Evolutionary conservation across 2,329 filamentous ascomycete species (phyloP).

Genomic region (Cercospora brassicicola): DNA sequence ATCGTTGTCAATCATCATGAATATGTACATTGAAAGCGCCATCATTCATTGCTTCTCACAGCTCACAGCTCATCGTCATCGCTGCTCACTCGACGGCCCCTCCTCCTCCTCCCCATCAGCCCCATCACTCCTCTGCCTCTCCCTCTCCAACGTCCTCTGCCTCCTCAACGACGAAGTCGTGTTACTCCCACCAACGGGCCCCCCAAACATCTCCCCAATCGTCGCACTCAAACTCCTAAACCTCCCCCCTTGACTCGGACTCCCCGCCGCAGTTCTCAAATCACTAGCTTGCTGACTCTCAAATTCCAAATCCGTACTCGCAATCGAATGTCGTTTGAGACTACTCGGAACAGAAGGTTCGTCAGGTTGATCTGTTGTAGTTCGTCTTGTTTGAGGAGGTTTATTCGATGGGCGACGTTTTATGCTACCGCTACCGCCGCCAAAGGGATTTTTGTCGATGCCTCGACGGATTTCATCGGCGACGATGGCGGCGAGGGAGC

Average conservation of each 20-base stretch:
- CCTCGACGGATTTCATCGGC: conserved; percentile 64
- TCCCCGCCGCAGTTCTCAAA: conserved; percentile 22
- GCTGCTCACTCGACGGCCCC: not conserved
- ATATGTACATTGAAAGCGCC: not conserved
- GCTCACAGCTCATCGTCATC: not conserved
- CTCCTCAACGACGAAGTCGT: conserved; percentile 8
- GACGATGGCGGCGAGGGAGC: conserved; percentile 62
- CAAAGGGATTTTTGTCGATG: conserved; percentile 38
- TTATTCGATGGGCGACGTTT: conserved; percentile 19
- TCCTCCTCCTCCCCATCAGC: not conserved
- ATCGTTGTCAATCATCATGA: not conserved
- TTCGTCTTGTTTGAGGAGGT: conserved; percentile 11
- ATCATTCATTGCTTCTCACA: too few species aligned
- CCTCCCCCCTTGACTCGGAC: conserved; percentile 20
- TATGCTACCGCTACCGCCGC: conserved; percentile 15
- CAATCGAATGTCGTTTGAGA: conserved; percentile 30
- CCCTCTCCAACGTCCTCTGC: conserved; percentile 19
- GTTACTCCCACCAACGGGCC: not conserved
- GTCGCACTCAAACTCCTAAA: conserved; percentile 32
- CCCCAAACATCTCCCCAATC: conserved; percentile 31
- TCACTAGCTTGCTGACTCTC: conserved; percentile 24
- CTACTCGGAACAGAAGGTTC: conserved; percentile 7
- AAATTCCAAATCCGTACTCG: conserved; percentile 30
- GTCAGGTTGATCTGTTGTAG: conserved; percentile 12
- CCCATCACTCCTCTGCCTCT: not conserved